Evolutionary conservation across 208 protist genomes (phyloP), one percentile per base, ranked within the genome.

Genomic region (Trypanosoma scelopori): DNA sequence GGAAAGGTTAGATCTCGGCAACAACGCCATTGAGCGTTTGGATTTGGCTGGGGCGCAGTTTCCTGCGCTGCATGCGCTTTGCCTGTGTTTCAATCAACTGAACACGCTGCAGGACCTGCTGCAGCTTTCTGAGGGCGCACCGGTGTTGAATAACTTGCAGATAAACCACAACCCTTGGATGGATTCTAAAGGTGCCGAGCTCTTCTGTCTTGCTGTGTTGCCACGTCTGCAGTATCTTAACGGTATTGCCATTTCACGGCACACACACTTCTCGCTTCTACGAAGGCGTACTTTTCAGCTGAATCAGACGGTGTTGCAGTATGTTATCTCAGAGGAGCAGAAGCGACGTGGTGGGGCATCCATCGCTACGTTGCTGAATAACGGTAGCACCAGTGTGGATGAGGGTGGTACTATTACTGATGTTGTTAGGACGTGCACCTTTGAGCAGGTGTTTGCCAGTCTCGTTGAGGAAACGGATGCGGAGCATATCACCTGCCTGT

Each of bases 151-250:
- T 50, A 63, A 58, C 32, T 73, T 95, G 18, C 25, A 74, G 43
- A 65, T 85, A 9, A 71, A 85, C 30, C 72, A 82, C 53, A 97
- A 97, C 70, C 87, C 85, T 7, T 78, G 84, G 51, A 55, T 89
- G 59, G 12, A 23, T 20, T n/a, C 41, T 32, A 68, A 74, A 27
- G 25, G 45, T 2, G 52, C 70, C 1, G 65, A 81, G 39, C 55
- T 75, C 6, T 78, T 45, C 58, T 65, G 55, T 55, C 32, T 69
- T 43, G 50, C 65, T 27, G 48, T 78, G 9, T 22, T 74, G 12
- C 68, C 68, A 37, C 37, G 48, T 20, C 49, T 74, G 43, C 28
- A 63, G 45, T 25, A 55, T 18, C 60, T 74, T 0, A 74, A 74
- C 53, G 68, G 53, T 45, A 49, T 74, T 50, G 13, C 35, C 22